Evolutionary conservation across 2,329 filamentous ascomycete genomes (phyloP).

Genomic region (Aspergillus ibericus): DNA sequence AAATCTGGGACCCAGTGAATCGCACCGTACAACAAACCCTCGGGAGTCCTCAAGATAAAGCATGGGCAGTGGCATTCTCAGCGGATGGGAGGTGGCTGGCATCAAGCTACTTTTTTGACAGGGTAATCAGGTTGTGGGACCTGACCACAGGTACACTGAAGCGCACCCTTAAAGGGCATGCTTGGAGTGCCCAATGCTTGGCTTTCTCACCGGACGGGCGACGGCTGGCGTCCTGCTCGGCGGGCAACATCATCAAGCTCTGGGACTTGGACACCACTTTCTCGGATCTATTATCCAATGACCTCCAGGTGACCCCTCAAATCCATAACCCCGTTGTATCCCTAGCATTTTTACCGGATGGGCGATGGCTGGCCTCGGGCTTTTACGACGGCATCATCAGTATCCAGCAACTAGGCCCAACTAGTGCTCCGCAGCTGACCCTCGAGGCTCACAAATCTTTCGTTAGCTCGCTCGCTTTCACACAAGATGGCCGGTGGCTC

Average conservation of each 20-base stretch:
- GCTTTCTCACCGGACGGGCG: background rate
- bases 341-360: background rate
- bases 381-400: background rate
- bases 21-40: background rate
- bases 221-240: background rate
- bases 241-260: background rate
- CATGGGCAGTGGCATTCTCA: background rate
- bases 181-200: background rate
- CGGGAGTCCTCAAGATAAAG: background rate
- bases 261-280: background rate
- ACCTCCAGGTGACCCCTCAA: no score
- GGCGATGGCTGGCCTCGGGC: background rate
- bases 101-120: background rate
- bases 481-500: background rate
- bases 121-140: background rate
- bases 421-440: background rate
- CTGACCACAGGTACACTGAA: background rate
- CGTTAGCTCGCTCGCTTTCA: background rate
- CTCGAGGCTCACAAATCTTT: background rate
- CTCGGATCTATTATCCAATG: no score
- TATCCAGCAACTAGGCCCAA: background rate
- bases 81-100: background rate
- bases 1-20: background rate
- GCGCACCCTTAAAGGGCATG: background rate
- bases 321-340: no score